Conservation (phyloP, 176 grass and related monocot genomes). For the Carex scoparia region DNA sequence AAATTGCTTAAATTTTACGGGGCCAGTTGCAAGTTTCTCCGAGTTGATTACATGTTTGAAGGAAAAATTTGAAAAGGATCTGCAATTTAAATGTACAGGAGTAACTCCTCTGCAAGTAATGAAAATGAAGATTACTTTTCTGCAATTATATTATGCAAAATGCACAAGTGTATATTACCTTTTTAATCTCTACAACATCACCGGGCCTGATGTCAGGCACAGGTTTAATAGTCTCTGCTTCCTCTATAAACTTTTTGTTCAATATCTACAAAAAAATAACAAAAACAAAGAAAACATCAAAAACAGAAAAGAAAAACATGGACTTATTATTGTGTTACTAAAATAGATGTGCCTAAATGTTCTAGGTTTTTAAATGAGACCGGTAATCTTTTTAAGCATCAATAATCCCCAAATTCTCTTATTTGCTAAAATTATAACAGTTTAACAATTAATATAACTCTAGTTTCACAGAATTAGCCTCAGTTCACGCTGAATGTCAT, state of each 20-base stretch:
- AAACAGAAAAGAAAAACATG: slow-evolving; percentile 9
- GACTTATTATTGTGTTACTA: not conserved
- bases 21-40: not conserved
- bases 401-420: not conserved
- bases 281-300: not conserved
- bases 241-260: slow-evolving; percentile 85
- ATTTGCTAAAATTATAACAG: not conserved
- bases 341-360: not conserved
- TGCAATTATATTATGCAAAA: not conserved
- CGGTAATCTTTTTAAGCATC: not conserved
- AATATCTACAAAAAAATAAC: slow-evolving; percentile 49
- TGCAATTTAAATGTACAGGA: not conserved
- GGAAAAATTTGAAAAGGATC: not conserved
- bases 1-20: not conserved
- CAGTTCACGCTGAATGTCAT: not conserved
- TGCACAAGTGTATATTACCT: slow-evolving; percentile 40
- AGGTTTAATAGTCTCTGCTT: slow-evolving; percentile 68
- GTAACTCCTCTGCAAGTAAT: not conserved
- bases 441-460: not conserved
- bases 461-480: no score
- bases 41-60: not conserved
- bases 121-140: not conserved
- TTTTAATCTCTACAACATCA: slow-evolving; percentile 88
- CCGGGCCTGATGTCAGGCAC: slow-evolving; percentile 82
- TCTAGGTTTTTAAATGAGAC: not conserved